These are phyloP conservation scores for Medicago lupulina DNA, from an alignment of 306 rosid genomes.

Conservation along the genomic window DNA sequence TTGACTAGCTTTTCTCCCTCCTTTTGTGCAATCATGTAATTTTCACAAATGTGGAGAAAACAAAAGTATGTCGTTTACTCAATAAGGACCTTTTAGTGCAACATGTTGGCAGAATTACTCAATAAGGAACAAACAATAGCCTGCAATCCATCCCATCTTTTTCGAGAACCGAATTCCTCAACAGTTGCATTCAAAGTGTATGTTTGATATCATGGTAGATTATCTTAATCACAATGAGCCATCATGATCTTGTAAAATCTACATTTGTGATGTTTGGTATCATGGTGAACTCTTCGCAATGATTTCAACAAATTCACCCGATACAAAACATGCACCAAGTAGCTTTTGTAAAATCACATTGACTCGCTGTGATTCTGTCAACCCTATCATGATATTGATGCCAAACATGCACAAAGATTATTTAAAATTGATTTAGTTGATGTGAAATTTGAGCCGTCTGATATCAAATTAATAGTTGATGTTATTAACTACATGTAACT, in stretches of 20 bases:
- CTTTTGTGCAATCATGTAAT: constrained; percentile 22
- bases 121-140: neutral
- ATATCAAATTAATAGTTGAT: too few species aligned
- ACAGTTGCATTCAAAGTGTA: neutral
- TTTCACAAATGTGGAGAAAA: constrained; percentile 3
- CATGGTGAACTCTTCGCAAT: too few species aligned
- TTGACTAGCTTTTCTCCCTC: constrained; percentile 33
- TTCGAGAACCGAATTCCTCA: neutral
- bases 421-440: too few species aligned
- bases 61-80: constrained; percentile 14
- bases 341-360: too few species aligned
- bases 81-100: constrained; percentile 27
- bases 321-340: too few species aligned
- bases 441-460: too few species aligned
- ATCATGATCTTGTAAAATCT: too few species aligned
- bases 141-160: constrained; percentile 4
- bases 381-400: too few species aligned
- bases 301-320: too few species aligned
- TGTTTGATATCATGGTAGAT: neutral
- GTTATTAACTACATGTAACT: neutral
- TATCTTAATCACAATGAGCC: neutral
- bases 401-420: neutral
- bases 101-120: constrained; percentile 44
- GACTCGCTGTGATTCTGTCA: neutral
- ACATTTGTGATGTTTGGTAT: too few species aligned